These are phyloP conservation scores for Cronartium ribicola DNA, from an alignment of 1,284 basidiomycete species.

Conservation along the genomic window DNA sequence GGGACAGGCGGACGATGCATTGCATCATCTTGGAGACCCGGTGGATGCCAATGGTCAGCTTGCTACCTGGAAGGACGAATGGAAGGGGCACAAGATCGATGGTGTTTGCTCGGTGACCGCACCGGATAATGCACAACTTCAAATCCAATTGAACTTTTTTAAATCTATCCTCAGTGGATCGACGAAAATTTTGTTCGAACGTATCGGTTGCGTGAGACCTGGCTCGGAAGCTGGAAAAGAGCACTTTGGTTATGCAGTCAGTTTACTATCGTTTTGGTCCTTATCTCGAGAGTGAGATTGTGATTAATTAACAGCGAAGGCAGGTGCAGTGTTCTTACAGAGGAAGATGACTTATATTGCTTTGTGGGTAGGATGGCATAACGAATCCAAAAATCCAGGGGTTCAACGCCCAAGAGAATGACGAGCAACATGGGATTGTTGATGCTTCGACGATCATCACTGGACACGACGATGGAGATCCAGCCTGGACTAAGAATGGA, in stretches of 20 bases:
- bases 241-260: no score
- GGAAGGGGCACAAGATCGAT: slow-evolving; percentile 18
- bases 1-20: slow-evolving; percentile 17
- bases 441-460: slow-evolving; percentile 27
- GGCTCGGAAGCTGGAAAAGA: no score
- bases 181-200: no score
- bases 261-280: no score
- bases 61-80: slow-evolving; percentile 27
- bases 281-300: no score
- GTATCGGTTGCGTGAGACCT: no score
- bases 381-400: slow-evolving; percentile 17
- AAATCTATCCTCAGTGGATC: slow-evolving; percentile 6
- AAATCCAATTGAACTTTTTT: background rate
- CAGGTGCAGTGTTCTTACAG: no score
- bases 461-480: slow-evolving; percentile 19
- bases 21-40: slow-evolving; percentile 40
- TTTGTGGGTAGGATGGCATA: slow-evolving; percentile 42
- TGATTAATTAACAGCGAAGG: no score
- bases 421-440: slow-evolving; percentile 35
- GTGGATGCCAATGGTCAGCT: slow-evolving; percentile 19
- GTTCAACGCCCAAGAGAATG: slow-evolving; percentile 5
- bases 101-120: slow-evolving; percentile 32
- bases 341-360: no score
- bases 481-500: slow-evolving; percentile 35
- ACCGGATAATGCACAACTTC: background rate